Base-by-base conservation (phyloP, 73 alveolate genomes). In the Paramecium sexaurelia region DNA sequence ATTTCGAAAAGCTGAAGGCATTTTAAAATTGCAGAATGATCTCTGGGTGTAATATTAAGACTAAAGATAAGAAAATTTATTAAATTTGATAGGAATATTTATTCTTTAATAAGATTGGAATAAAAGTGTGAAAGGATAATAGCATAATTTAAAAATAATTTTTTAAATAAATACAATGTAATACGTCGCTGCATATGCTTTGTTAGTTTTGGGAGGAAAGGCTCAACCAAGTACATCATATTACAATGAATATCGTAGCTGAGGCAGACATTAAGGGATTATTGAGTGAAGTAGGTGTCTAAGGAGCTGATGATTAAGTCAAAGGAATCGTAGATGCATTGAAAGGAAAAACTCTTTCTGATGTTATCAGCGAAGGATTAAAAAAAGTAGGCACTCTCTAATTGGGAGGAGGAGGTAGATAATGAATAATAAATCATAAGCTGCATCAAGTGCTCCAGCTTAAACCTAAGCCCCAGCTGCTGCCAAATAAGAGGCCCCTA, bases 181-280 rank as follows among this genome's bases (percentile, higher is more conserved):
- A 43, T 78, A 19, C 90, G 90, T 78, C 41, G 90, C 90, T 40
- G 90, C 90, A 3, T 78, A 78, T 78, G 90, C 90, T 43, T 45
- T 78, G 40, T 33, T 78, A 37, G 90, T 78, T 78, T 43, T 78
- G 45, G 90, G 90, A 41, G 90, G 90, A 78, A 78, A 78, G 17
- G 68, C 43, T 29, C 40, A 78, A 39, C 90, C 90, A 78, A 78
- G 90, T 78, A 61, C 11, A 32, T 66, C 19, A 35, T 19, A 35
- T 27, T 13, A 9, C 37, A 71, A 33, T 71, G 35, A 37, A 19
- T 68, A 66, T 66, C 43, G 15, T 66, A 71, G 86, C 86, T 35
- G 86, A 32, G 32, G 86, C 86, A 27, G 86, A 71, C 26, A 32
- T 71, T 71, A 71, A 71, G 56, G 86, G 57, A 19, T 35, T 71